Evolutionary conservation across 768 basidiomycete species (phyloP), one percentile per base, ranked within the genome.

Genomic region (Gymnopilus junonius): DNA sequence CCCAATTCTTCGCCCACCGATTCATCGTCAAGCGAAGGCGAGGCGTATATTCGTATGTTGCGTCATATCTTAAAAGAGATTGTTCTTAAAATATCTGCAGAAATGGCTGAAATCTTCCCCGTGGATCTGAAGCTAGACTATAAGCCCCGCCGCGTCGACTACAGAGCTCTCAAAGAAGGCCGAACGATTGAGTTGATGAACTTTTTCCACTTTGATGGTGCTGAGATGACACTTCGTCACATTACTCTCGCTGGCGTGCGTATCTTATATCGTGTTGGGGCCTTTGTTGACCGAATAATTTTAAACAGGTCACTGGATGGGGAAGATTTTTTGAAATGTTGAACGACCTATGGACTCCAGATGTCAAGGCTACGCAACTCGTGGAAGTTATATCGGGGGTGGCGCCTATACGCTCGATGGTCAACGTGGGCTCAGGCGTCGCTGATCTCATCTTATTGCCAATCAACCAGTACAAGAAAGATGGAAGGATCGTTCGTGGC

Each of bases 321-420:
- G 81, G 92, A 8, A 87, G 89, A 46, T 80, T 99, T 32, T 95
- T 94, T 65, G 92, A 95, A 67, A 85, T 93, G 45, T 79, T 99
- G n/a, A 97, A 99, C 68, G 97, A 99, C 70, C 80, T 99, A 25
- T 99, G 97, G 97, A 98, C 97, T 0, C 97, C 97, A 4, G 97
- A 99, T 74, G 97, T 99, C 56, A 99, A 98, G 75, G 95, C 97
- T 12, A 98, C 97, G 8, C 97, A 99, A 72, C 85, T 99, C 11
- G 94, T 94, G 15, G 97, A 99, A 66, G 93, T 99, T 54, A 93
- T 99, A 57, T 96, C 96, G 23, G 97, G 97, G 6, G 95, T 99
- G 2, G 86, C 95, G 11, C 97, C 97, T 1, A 96, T 99, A 65
- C 91, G 96, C 17, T 98, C 96, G 0, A 85, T 98, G 64, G 97